phyloP scores from a whole-genome alignment of 2,329 filamentous ascomycete species.

The Curvularia sp. region DNA sequence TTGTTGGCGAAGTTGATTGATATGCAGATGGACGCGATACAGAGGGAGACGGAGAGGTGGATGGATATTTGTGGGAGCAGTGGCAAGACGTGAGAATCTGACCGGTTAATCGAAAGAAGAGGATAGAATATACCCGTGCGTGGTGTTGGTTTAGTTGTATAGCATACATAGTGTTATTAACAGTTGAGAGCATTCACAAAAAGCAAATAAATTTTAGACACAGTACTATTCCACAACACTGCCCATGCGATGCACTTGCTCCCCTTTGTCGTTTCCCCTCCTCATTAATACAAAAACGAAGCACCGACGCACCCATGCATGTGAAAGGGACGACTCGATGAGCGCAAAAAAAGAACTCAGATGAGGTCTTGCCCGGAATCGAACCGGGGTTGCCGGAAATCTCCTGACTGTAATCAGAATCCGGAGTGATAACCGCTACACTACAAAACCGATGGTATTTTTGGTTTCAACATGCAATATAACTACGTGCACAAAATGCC shows the following conservation, averaged over 20 bases:
- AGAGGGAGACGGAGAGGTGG: constrained; percentile 55
- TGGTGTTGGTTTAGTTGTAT: background rate
- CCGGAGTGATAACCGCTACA: constrained; percentile 40
- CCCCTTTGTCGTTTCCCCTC: too few relatives aligned
- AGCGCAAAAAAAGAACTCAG: background rate
- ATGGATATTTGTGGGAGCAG: constrained; percentile 58
- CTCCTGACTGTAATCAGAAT: constrained; percentile 32
- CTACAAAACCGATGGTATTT: constrained; percentile 24
- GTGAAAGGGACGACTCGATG: too few relatives aligned
- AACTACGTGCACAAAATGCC: background rate
- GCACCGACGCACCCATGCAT: too few relatives aligned
- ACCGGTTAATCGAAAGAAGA: background rate
- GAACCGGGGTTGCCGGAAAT: constrained; percentile 40
- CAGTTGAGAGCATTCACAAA: background rate
- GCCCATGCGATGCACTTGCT: too few relatives aligned
- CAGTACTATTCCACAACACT: too few relatives aligned
- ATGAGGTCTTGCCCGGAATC: constrained; percentile 32
- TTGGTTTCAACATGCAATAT: background rate
- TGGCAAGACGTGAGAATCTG: constrained; percentile 49
- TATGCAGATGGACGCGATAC: constrained; percentile 54
- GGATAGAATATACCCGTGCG: background rate
- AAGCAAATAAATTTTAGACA: background rate
- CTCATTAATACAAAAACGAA: too few relatives aligned
- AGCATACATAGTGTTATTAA: background rate
- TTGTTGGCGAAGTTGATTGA: constrained; percentile 52